Evolutionary conservation across 352 stramenopile genomes (phyloP), one percentile per base, ranked within the genome.

Genomic region (Phytophthora meadii): DNA sequence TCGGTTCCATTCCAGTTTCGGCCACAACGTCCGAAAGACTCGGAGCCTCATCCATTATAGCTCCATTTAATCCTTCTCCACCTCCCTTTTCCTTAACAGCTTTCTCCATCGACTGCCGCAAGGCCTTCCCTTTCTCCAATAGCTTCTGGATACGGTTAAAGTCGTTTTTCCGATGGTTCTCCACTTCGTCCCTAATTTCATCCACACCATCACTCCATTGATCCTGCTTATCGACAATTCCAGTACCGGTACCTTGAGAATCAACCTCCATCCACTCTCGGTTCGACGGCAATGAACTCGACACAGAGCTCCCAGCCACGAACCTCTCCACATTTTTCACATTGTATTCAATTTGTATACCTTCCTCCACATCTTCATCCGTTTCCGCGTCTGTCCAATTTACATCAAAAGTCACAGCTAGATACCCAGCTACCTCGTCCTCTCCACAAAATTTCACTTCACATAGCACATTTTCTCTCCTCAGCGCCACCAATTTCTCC

Each of bases 101-200:
- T 55, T 37, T 54, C 36, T 81, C 76, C 79, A 87, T 87, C 7
- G 64, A 84, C n/a, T 68, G 30, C 28, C 82, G 65, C 36, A 87
- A 47, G 5, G 65, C 62, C 39, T 82, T 82, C 5, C 79, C 79
- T 56, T 84, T 85, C 19, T 69, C 57, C 48, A 87, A 68, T 37
- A 86, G 46, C 6, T 62, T n/a, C 17, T 59, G 70, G 37, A 81
- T 68, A 1, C 72, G 49, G 27, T 54, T 56, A 9, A 44, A 55
- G 39, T 67, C 50, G 9, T 30, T 42, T 15, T 15, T 59, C 14
- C 22, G 27, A 28, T 11, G 41, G 30, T 5, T 28, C 11, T 50
- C 19, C 27, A 30, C 28, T 5, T 10, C 24, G 7, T 28, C 1
- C n/a, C 41, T 24, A 4, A 22, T 41, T 39, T 46, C 34, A 11